A percentile compares a stretch with the other conserved stretches of the same genome.
Evolutionary conservation across 2,329 filamentous ascomycete species (phyloP).

Genomic region (Sporothrix pallida): DNA sequence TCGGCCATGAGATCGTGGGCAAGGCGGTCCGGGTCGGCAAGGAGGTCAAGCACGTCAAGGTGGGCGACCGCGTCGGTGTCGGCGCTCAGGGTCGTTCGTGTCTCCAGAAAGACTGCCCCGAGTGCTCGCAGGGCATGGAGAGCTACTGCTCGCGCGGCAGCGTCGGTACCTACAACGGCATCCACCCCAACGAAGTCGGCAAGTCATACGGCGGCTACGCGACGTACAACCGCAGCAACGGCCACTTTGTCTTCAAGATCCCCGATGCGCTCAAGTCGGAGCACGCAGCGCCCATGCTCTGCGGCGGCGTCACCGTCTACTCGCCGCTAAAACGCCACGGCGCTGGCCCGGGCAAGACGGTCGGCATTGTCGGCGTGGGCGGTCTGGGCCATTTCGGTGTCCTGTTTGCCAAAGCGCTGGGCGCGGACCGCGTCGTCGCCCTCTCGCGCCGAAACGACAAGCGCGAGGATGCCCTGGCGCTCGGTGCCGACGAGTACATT

Average conservation of each 20-base stretch:
- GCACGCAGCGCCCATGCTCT: constrained; percentile 40
- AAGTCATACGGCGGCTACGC: constrained; percentile 42
- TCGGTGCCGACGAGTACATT: constrained; percentile 39
- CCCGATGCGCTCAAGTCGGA: constrained; percentile 39
- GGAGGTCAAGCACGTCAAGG: constrained; percentile 50
- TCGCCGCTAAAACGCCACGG: constrained; percentile 35
- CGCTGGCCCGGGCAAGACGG: constrained; percentile 37
- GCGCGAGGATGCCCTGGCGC: constrained; percentile 32
- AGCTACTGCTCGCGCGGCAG: constrained; percentile 33
- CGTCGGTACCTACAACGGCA: constrained; percentile 34
- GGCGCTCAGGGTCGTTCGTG: constrained; percentile 37
- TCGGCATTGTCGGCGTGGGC: constrained; percentile 39
- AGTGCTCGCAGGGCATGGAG: constrained; percentile 32
- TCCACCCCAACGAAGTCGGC: constrained; percentile 48
- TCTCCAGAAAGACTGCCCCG: constrained; percentile 46
- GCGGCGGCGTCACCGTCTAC: constrained; percentile 38
- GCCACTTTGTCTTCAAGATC: constrained; percentile 49
- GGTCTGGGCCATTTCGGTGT: constrained; percentile 39
- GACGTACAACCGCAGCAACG: constrained; percentile 44
- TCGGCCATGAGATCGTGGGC: constrained; percentile 71
- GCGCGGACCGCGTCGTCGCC: constrained; percentile 37
- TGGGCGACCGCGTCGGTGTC: constrained; percentile 39
- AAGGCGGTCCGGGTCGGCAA: constrained; percentile 60
- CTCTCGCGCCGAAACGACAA: constrained; percentile 36
- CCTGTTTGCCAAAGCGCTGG: constrained; percentile 37